Base-by-base conservation (phyloP, 139 green algal genomes). In the Coelastrella sp. region DNA sequence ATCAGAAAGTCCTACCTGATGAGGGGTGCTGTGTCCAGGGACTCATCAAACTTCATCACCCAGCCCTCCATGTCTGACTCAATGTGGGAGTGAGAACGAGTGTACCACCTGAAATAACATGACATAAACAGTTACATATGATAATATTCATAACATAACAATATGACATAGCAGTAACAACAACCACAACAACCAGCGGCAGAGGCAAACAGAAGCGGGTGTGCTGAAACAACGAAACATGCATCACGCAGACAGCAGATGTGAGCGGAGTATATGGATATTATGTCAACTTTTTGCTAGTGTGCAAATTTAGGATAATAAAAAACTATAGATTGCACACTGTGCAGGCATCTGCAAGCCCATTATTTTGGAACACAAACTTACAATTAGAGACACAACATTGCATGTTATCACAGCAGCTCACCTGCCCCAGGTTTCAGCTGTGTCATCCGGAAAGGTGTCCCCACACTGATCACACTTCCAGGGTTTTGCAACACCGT, bases 61-160 rank as follows among this genome's bases (percentile, higher is more conserved):
- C 84, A 88, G 7, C 35, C 8, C 68, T 88, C 84, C 84, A 88
- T 88, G 84, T 88, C 84, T 19, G 6, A 20, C 68, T 88, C 84
- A 60, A 88, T 88, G 68, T 25, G 73, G 61, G 35, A 35, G 10
- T 88, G 63, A 27, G 84, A 88, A n/a, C 68, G 66, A 8, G 68
- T 57, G 27, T 88, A 88, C 20, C 57, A 88, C 84, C 84, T 88
- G 68, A n/a, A 58, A 15, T 49, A 49, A 17, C 57, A 58, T 19
- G 17, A 70, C 63, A 70, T 15, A 12, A 4, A 12, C 4, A 49
- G 35, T 49, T n/a, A n/a, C 35, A 49, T 49, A 3, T 49, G 1
- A 49, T 49, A 49, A 49, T 3, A 3, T 1, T 49, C 35, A 17
- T 72, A 72, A 7, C 63, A 7, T 14, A 72, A 72, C 15, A 17